These are phyloP conservation scores for Ulota crispa DNA, from an alignment of 225 moss, liverwort and hornwort species.

Conservation along the genomic window DNA sequence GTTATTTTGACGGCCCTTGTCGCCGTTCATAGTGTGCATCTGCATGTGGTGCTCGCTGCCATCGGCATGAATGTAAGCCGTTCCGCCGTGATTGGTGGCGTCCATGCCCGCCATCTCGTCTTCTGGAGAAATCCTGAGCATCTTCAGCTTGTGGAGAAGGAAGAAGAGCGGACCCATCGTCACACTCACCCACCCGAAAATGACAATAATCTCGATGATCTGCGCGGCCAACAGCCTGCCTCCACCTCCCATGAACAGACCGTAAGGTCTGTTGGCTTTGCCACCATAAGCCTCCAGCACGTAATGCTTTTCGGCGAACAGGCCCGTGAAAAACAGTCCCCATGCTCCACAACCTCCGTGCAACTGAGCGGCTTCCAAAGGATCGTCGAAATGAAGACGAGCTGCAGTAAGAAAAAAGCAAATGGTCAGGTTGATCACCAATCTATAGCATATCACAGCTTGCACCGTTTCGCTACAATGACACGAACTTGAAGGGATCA, in stretches of 20 bases:
- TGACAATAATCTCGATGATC: conserved; percentile 70
- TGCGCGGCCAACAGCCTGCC: conserved; percentile 76
- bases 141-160: conserved; percentile 37
- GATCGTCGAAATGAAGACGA: conserved; percentile 64
- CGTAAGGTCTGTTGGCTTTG: conserved; percentile 35
- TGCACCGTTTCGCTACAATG: not conserved
- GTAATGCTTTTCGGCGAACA: conserved; percentile 71
- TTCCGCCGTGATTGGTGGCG: conserved; percentile 72
- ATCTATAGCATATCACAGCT: not conserved
- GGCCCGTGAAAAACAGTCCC: conserved; percentile 76
- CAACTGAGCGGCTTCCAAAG: conserved; percentile 86
- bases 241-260: conserved; percentile 84
- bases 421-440: not conserved
- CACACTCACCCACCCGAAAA: conserved; percentile 56
- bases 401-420: not conserved
- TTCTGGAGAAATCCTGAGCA: conserved; percentile 66
- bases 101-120: conserved; percentile 89
- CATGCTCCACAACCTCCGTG: conserved; percentile 91
- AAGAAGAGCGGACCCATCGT: conserved; percentile 75
- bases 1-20: not conserved
- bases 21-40: conserved; percentile 35
- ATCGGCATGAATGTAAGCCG: conserved; percentile 67
- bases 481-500: not conserved
- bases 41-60: conserved; percentile 38
- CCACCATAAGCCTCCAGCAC: conserved; percentile 41